Evolutionary conservation across 176 grass and related monocot species (phyloP).

Genomic region (Carex scoparia): DNA sequence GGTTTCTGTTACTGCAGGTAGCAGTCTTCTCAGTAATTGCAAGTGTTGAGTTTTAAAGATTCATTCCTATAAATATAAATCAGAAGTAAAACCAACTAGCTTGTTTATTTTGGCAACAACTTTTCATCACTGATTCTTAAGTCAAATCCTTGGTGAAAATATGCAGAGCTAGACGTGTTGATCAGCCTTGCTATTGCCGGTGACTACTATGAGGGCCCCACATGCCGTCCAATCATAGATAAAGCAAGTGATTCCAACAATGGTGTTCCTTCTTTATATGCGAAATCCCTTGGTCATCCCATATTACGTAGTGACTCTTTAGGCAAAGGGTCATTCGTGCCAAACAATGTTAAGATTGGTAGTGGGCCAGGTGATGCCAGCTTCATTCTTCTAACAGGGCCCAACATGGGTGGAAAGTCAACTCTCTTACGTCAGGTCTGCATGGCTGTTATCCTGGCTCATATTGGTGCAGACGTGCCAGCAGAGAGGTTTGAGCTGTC

Average conservation of each 20-base stretch:
- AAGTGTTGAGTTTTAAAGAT: background rate
- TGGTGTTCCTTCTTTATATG: constrained; percentile 55
- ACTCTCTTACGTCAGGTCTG: constrained; percentile 96
- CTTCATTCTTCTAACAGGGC: constrained; percentile 90
- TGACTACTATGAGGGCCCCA: constrained; percentile 77
- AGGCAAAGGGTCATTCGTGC: constrained; percentile 81
- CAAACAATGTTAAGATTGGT: constrained; percentile 79
- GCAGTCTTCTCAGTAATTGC: background rate
- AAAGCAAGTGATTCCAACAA: constrained; percentile 34
- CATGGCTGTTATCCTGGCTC: constrained; percentile 79
- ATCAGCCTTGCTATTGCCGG: constrained; percentile 84
- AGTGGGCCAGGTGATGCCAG: constrained; percentile 47
- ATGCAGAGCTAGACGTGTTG: constrained; percentile 84
- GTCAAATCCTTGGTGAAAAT: constrained; percentile 9
- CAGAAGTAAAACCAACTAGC: background rate
- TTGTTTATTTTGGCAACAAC: constrained; percentile 5
- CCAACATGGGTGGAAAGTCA: constrained; percentile 99
- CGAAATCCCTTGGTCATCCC: constrained; percentile 86
- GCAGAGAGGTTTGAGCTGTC: constrained; percentile 78
- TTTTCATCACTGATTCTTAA: background rate
- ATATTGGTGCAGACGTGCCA: constrained; percentile 95
- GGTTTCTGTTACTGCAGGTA: constrained; percentile 83
- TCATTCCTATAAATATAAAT: background rate
- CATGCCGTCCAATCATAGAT: constrained; percentile 69
- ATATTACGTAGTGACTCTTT: constrained; percentile 63